A percentile compares a stretch with the other conserved stretches of the same genome.
phyloP scores from a whole-genome alignment of 495 filamentous ascomycete genomes.

The Aspergillus cristatus region DNA sequence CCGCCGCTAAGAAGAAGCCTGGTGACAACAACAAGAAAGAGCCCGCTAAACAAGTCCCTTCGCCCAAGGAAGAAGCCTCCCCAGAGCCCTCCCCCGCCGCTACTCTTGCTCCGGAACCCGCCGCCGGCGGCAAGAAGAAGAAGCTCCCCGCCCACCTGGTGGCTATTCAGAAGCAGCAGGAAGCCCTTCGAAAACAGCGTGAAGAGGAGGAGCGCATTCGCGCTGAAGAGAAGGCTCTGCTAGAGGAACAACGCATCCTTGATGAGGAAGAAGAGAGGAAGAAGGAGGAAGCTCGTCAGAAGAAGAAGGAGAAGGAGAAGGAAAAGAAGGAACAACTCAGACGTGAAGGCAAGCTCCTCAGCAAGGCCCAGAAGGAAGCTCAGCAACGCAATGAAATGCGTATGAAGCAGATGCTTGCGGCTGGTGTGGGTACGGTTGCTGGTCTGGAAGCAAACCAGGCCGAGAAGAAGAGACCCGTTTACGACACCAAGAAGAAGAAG shows the following conservation, averaged over 20 bases:
- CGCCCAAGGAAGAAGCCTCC: constrained; percentile 14
- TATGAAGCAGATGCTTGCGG: constrained; percentile 87
- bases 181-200: constrained; percentile 59
- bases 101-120: constrained; percentile 32
- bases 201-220: constrained; percentile 61
- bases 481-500: constrained; percentile 70
- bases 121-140: constrained; percentile 73
- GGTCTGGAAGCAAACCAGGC: constrained; percentile 53
- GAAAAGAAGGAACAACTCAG: constrained; percentile 93
- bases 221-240: constrained; percentile 66
- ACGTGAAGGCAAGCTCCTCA: constrained; percentile 89
- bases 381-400: constrained; percentile 76
- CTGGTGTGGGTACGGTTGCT: constrained; percentile 68
- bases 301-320: constrained; percentile 92
- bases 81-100: constrained; percentile 28
- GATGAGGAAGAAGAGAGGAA: constrained; percentile 69
- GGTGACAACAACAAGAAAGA: constrained; percentile 23
- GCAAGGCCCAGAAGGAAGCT: constrained; percentile 85
- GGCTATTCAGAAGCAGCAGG: constrained; percentile 87
- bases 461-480: constrained; percentile 66
- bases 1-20: constrained; percentile 51
- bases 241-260: constrained; percentile 57
- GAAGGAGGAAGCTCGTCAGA: constrained; percentile 62
- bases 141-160: constrained; percentile 75
- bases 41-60: constrained; percentile 20